Base-by-base conservation (phyloP, 1,284 basidiomycete genomes). In the Phellopilus nigrolimitatus region DNA sequence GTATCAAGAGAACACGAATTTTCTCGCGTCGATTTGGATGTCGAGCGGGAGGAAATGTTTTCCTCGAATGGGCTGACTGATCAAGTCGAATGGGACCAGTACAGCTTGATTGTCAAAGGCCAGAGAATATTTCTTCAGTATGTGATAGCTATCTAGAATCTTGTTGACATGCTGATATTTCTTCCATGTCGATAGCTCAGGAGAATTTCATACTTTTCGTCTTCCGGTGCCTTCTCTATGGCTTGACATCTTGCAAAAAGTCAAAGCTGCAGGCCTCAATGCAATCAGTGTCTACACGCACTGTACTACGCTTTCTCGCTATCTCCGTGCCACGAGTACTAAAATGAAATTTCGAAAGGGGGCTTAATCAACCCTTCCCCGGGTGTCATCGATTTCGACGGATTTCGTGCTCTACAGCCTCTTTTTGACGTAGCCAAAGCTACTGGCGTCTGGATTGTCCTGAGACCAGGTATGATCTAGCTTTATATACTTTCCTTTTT, bases 121-220 rank as follows among this genome's bases (percentile, higher is more conserved):
- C 53, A 55, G 42, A 25, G 53, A 34, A 43, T 55, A 31, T 55
- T 55, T 37, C 38, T 55, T n/a, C 47, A 55, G 53, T 55, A 34
- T n/a, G 48, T 37, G 7, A 7, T 42, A n/a, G n/a, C n/a, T n/a
- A n/a, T n/a, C n/a, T n/a, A n/a, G n/a, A n/a, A n/a, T n/a, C n/a
- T n/a, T n/a, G n/a, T n/a, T n/a, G n/a, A n/a, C n/a, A n/a, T n/a
- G n/a, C n/a, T n/a, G n/a, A n/a, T n/a, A n/a, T n/a, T n/a, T n/a
- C n/a, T n/a, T n/a, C n/a, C n/a, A n/a, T n/a, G n/a, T n/a, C n/a
- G n/a, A n/a, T 22, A 55, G 53, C 49, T 56, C 54, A 1, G 88
- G 88, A 37, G 90, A 92, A 64, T 90, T 92, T 62, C 89, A 92
- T 61, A 81, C 89, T 0, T 93, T 85, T 69, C 78, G 90, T 17